These are phyloP conservation scores for Paraleonurus japonicus DNA, from an alignment of 257 asterid genomes.

Conservation along the genomic window DNA sequence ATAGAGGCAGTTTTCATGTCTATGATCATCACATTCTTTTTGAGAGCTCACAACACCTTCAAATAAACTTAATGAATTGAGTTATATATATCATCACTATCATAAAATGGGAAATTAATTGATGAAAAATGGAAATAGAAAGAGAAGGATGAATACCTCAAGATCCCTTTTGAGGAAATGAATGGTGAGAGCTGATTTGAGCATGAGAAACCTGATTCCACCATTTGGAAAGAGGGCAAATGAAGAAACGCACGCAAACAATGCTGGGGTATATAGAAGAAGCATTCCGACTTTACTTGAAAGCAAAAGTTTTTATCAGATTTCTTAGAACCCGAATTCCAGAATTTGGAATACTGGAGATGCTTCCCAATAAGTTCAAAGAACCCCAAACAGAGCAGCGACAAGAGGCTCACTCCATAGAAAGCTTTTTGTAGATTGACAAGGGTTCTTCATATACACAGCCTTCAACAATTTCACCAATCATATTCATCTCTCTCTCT, in stretches of 20 bases:
- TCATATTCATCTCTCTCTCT: conserved; percentile 10
- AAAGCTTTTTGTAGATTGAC: conserved; percentile 34
- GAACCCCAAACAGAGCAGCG: conserved; percentile 31
- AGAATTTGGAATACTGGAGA: conserved; percentile 74
- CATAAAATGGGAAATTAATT: not conserved
- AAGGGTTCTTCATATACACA: conserved; percentile 34
- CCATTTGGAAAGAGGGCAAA: conserved; percentile 44
- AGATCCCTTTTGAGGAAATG: conserved; percentile 76
- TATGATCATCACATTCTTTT: not conserved
- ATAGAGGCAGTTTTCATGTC: not conserved
- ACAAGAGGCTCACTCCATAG: conserved; percentile 27
- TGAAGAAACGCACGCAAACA: conserved; percentile 51
- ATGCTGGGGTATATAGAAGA: conserved; percentile 55
- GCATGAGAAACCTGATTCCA: conserved; percentile 58
- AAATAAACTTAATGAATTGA: not conserved
- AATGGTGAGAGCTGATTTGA: conserved; percentile 50
- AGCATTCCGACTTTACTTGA: conserved; percentile 67
- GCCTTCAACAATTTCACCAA: conserved; percentile 19
- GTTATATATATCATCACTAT: not conserved
- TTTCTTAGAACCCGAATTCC: conserved; percentile 31
- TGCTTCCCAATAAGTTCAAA: conserved; percentile 55
- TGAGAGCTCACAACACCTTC: not conserved
- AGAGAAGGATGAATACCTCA: conserved; percentile 44
- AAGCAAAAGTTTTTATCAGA: conserved; percentile 21
- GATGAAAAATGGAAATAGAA: not conserved